A percentile compares a stretch with the other conserved stretches of the same genome.
phyloP scores from a whole-genome alignment of 805 yeast genomes.

The Candida qinlingensis region DNA sequence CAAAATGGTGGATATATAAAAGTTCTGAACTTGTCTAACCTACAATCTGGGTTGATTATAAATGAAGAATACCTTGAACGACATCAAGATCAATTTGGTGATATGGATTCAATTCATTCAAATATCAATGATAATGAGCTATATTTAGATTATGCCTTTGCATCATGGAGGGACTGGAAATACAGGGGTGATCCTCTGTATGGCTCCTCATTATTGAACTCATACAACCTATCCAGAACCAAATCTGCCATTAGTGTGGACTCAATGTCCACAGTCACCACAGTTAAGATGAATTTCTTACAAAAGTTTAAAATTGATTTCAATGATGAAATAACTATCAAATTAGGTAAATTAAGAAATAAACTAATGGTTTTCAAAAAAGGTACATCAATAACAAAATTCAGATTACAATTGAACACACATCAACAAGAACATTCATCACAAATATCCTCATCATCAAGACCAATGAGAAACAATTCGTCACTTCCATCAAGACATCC shows the following conservation, averaged over 20 bases:
- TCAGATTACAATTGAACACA: background rate
- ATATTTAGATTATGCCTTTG: slow-evolving; percentile 38
- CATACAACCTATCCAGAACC: slow-evolving; percentile 23
- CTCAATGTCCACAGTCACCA: slow-evolving; percentile 14
- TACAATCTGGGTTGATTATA: slow-evolving; percentile 34
- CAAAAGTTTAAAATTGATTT: slow-evolving; percentile 8
- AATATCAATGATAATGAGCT: slow-evolving; percentile 10
- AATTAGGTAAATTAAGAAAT: slow-evolving; percentile 5
- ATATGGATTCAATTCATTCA: slow-evolving; percentile 7
- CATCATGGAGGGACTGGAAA: slow-evolving; percentile 94
- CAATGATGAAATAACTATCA: slow-evolving; percentile 7
- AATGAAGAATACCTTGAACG: slow-evolving; percentile 13
- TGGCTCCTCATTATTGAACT: slow-evolving; percentile 32
- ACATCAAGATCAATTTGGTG: slow-evolving; percentile 8
- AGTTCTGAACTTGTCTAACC: slow-evolving; percentile 50
- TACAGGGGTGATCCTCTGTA: slow-evolving; percentile 67
- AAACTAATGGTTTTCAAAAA: slow-evolving; percentile 3
- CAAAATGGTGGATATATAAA: slow-evolving; percentile 53
- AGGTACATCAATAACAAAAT: background rate
- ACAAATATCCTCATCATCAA: background rate
- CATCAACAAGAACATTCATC: too few species aligned
- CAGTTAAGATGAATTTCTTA: slow-evolving; percentile 10
- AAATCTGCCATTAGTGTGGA: slow-evolving; percentile 22
- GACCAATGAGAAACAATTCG: background rate
- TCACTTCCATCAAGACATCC: background rate